Evolutionary conservation across 441 rosid genomes (phyloP).

Genomic region (Arabidopsis lyrata): DNA sequence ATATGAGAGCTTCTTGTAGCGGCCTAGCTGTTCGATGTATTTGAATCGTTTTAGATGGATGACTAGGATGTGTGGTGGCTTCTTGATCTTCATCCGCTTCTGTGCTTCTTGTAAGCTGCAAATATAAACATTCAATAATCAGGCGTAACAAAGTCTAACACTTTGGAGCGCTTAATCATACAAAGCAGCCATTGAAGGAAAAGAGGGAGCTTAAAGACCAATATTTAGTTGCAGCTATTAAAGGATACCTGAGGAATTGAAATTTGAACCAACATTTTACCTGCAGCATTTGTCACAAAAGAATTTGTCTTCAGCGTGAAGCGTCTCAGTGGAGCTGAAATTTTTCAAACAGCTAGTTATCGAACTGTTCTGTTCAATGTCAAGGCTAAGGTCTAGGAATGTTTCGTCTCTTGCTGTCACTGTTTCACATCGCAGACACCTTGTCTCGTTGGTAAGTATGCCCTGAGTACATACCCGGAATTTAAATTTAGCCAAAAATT

Average conservation of each 20-base stretch:
- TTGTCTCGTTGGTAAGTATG: slow-evolving; percentile 93
- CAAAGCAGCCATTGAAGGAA: not conserved
- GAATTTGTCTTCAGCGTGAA: slow-evolving; percentile 96
- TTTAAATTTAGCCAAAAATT: slow-evolving; percentile 3
- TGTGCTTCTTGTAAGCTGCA: slow-evolving; percentile 97
- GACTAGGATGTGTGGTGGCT: slow-evolving; percentile 86
- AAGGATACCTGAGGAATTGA: not conserved
- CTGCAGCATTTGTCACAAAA: slow-evolving; percentile 99
- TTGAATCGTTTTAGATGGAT: slow-evolving; percentile 91
- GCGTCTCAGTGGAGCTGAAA: slow-evolving; percentile 96
- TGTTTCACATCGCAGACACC: slow-evolving; percentile 93
- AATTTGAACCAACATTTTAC: slow-evolving; percentile 42
- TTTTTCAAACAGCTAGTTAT: slow-evolving; percentile 97
- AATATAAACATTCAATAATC: not conserved
- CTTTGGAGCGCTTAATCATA: not conserved
- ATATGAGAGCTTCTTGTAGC: slow-evolving; percentile 91
- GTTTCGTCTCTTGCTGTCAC: slow-evolving; percentile 98
- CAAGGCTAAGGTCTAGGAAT: slow-evolving; percentile 94
- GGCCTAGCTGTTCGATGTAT: slow-evolving; percentile 91
- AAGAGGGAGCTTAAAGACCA: not conserved
- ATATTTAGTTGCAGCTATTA: not conserved
- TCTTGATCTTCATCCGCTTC: slow-evolving; percentile 97
- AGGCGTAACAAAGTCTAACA: not conserved
- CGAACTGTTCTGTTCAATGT: slow-evolving; percentile 95
- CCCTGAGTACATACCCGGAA: slow-evolving; percentile 56